phyloP scores from a whole-genome alignment of 2,329 filamentous ascomycete genomes.

The Zymoseptoria ardabiliae region DNA sequence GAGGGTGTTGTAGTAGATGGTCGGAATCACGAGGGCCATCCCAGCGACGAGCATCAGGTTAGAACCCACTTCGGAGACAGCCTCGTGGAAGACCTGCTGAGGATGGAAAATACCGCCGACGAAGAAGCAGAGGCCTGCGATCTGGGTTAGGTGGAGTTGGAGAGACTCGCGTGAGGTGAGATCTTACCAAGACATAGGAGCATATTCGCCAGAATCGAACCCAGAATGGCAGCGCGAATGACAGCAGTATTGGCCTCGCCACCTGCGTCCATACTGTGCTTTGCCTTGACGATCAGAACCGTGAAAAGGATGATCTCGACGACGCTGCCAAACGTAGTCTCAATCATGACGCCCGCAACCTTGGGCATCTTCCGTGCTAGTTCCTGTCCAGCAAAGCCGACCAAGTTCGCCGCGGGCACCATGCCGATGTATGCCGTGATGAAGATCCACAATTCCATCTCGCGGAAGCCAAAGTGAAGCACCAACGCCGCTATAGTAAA shows the following conservation, averaged over 20 bases:
- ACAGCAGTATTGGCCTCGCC: conserved; percentile 40
- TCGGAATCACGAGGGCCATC: conserved; percentile 42
- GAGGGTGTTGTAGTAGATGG: conserved; percentile 45
- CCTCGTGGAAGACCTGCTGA: conserved; percentile 65
- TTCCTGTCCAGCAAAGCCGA: conserved; percentile 60
- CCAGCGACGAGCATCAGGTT: conserved; percentile 71
- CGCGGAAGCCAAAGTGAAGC: conserved; percentile 39
- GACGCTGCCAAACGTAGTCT: conserved; percentile 55
- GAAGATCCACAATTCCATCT: conserved; percentile 38
- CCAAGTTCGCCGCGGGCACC: conserved; percentile 43
- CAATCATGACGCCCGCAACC: conserved; percentile 55
- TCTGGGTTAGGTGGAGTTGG: conserved; percentile 1
- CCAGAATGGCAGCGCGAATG: conserved; percentile 74
- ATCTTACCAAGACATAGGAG: conserved; percentile 63
- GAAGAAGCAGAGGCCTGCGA: conserved; percentile 59
- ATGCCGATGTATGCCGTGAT: conserved; percentile 44
- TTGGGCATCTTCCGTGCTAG: conserved; percentile 67
- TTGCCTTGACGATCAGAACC: conserved; percentile 50
- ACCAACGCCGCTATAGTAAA: conserved; percentile 42
- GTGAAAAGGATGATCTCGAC: conserved; percentile 81
- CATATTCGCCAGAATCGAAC: conserved; percentile 74
- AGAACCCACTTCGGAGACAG: conserved; percentile 71
- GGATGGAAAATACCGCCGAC: conserved; percentile 62
- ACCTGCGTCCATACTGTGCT: neutral
- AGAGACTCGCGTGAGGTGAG: neutral